Evolutionary conservation across 1,284 basidiomycete genomes (phyloP).

Genomic region (Sphaerobolus stellatus): DNA sequence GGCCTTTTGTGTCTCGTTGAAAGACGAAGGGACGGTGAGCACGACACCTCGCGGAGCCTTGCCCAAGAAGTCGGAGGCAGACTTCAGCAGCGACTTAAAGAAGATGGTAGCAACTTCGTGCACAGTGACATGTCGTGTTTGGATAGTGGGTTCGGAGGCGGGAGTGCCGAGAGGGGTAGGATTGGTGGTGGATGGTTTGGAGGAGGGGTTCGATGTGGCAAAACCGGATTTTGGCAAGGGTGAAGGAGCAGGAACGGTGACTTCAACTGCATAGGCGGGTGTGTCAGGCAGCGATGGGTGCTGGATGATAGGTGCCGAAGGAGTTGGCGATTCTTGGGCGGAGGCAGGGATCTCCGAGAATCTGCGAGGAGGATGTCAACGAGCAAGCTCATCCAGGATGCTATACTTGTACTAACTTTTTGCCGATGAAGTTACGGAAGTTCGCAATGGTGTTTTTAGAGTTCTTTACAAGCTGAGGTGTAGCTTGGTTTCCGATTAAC

Average conservation of each 20-base stretch:
- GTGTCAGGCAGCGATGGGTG: conserved; percentile 72
- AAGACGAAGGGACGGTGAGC: conserved; percentile 79
- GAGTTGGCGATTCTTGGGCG: conserved; percentile 33
- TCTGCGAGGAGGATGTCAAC: conserved; percentile 34
- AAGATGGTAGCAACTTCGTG: conserved; percentile 87
- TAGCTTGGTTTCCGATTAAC: conserved; percentile 97
- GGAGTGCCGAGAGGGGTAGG: conserved; percentile 70
- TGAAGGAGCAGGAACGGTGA: conserved; percentile 71
- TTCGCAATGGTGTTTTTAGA: conserved; percentile 91
- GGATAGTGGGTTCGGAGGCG: conserved; percentile 75
- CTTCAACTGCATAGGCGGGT: conserved; percentile 85
- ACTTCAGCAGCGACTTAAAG: conserved; percentile 80
- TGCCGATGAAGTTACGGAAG: conserved; percentile 92
- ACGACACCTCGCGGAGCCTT: conserved; percentile 81
- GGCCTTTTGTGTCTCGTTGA: conserved; percentile 65
- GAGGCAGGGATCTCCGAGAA: conserved; percentile 72
- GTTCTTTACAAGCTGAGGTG: conserved; percentile 94
- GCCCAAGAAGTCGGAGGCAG: conserved; percentile 93
- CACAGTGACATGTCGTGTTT: conserved; percentile 77
- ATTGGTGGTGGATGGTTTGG: conserved; percentile 66
- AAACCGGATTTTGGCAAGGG: conserved; percentile 40
- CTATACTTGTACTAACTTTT: conserved; percentile 62
- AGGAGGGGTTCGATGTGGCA: conserved; percentile 60
- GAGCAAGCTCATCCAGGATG: neutral
- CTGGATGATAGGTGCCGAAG: conserved; percentile 69